Conservation (phyloP, 805 yeast species). For the Metschnikowia bowlesiae region DNA sequence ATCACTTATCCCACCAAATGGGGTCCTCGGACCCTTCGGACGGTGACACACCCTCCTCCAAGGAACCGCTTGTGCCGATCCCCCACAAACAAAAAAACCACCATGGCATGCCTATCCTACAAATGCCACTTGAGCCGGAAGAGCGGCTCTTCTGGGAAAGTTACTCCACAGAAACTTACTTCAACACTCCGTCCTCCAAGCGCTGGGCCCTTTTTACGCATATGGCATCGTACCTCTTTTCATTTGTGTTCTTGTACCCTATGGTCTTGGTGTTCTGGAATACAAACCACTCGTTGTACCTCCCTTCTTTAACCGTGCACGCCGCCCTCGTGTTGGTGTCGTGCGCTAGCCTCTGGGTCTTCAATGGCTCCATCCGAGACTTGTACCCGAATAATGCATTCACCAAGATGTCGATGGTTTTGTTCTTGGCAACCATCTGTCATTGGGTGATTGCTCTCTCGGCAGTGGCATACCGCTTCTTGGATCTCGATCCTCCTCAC, state of each 20-base stretch:
- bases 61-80: constrained; percentile 19
- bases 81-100: constrained; percentile 38
- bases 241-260: constrained; percentile 63
- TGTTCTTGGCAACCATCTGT: constrained; percentile 47
- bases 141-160: constrained; percentile 74
- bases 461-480: constrained; percentile 40
- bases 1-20: not conserved
- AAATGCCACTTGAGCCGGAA: constrained; percentile 61
- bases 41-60: not conserved
- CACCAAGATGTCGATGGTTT: constrained; percentile 56
- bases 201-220: constrained; percentile 55
- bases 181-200: constrained; percentile 49
- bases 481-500: constrained; percentile 6
- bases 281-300: constrained; percentile 45
- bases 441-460: constrained; percentile 57
- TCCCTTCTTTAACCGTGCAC: constrained; percentile 35
- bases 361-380: constrained; percentile 52
- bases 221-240: constrained; percentile 36
- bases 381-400: constrained; percentile 79
- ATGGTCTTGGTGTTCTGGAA: constrained; percentile 59
- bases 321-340: constrained; percentile 45
- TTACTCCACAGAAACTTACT: constrained; percentile 74
- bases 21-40: not conserved
- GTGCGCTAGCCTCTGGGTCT: constrained; percentile 51
- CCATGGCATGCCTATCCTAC: constrained; percentile 75